Evolutionary conservation across 805 yeast species (phyloP), one percentile per base, ranked within the genome.

Genomic region (Saturnispora quitensis): DNA sequence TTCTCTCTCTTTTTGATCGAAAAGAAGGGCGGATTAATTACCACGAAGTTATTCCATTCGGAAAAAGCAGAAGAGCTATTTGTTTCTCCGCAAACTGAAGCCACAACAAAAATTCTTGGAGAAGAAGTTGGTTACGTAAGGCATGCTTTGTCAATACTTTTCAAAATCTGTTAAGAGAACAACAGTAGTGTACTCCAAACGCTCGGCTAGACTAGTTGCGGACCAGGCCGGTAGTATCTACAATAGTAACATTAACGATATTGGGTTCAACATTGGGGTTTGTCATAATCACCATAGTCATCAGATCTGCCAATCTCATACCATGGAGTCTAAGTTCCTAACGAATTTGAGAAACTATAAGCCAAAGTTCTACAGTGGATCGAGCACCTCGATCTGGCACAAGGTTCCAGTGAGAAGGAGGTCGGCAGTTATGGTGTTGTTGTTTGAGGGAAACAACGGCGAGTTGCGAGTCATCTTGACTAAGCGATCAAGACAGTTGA

Each of bases 381-480:
- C 62, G 18, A 43, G 57, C 1, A 45, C 45, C 53, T 64, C 83
- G 6, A 68, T 82, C 3, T 86, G 90, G 96, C 75, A 78, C 61
- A 65, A 64, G 33, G 60, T 85, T 9, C 96, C 96, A 0, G 64
- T 75, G 0, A 58, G 73, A 6, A 72, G 97, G 51, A 73, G 97
- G 45, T 83, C 96, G 0, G 81, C 91, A 0, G 97, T 90, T 18
- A 73, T 89, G 60, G 74, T 89, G 0, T 71, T 89, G 17, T 74
- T 90, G 24, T 89, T 86, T 58, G 62, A 81, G 8, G 95, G 95
- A 5, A 70, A 70, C n/a, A 66, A 71, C 43, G 91, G 91, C 2
- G 95, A 89, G 57, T 67, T 89, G 18, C 68, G 91, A 43, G 95
- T 88, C 33, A 72, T 90, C 3, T 67, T 90, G 48, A 90, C 97